These are phyloP conservation scores for Metschnikowia arizonensis DNA, from an alignment of 805 yeast species.

Conservation along the genomic window DNA sequence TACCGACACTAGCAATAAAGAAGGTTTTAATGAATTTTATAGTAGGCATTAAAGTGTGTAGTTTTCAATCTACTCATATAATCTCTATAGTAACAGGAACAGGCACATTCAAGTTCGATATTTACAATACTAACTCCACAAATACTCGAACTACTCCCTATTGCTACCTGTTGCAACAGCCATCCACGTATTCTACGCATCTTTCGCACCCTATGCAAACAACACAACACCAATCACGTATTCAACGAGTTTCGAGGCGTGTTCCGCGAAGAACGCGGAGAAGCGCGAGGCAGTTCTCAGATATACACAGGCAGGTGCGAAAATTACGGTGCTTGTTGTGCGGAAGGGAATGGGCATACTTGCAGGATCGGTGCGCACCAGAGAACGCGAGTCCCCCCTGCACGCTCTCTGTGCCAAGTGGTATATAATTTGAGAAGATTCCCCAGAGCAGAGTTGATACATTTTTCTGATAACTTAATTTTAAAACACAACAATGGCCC, in stretches of 20 bases:
- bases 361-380: conserved; percentile 16
- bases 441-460: conserved; percentile 9
- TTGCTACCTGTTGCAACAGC: background rate
- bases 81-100: background rate
- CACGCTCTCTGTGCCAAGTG: conserved; percentile 19
- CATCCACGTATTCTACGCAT: background rate
- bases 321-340: conserved; percentile 9
- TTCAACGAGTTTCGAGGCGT: background rate
- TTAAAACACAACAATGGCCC: conserved; percentile 27
- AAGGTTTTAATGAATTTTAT: too few species aligned
- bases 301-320: conserved; percentile 14
- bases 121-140: background rate
- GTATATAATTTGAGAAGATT: conserved; percentile 19
- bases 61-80: background rate
- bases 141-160: background rate
- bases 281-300: conserved; percentile 14
- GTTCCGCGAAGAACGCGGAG: conserved; percentile 10
- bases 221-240: background rate
- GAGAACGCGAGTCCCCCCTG: conserved; percentile 18
- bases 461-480: conserved; percentile 17
- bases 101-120: background rate
- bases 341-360: conserved; percentile 7
- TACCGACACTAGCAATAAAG: too few species aligned
- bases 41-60: too few species aligned
- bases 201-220: conserved; percentile 2